Base-by-base conservation (phyloP, 176 grass and related monocot species). In the Thalia dealbata region DNA sequence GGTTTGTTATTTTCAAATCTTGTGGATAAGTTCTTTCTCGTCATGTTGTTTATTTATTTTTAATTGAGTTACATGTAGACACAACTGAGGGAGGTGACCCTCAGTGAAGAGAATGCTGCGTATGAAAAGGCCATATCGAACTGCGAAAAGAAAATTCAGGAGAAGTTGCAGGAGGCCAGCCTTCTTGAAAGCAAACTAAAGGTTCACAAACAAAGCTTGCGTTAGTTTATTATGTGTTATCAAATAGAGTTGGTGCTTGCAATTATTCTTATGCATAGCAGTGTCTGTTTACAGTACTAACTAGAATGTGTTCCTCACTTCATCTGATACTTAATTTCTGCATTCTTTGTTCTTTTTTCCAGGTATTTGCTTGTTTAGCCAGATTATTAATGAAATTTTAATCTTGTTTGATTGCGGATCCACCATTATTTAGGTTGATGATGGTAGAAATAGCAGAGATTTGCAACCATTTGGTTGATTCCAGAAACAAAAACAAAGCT, bases 51-150 rank as follows among this genome's bases (percentile, higher is more conserved):
- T 24, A 58, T 42, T 54, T 73, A 18, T 59, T 42, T 14, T 22
- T 27, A 2, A 25, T 50, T 50, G 15, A 52, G 23, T 30, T 51
- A 71, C 24, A 30, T 50, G 50, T 64, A 96, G 93, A 82, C 89
- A 19, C 85, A 88, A 71, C 82, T 88, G 58, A 87, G 89, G 84
- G 89, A 88, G 66, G 27, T 84, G 56, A 69, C 73, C 26, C 83
- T 92, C 43, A 86, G 86, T 78, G 82, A 88, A 83, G 89, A 96
- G 85, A 92, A 90, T 89, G 64, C 68, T 50, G 87, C 84, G 16
- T 92, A 96, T 35, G 87, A 96, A 80, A 92, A 96, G 77, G 87
- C 89, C 78, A 77, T 96, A 78, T 88, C 84, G 26, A 83, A 88
- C 41, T 96, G 89, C 78, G 76, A 76, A 52, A 87, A 86, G 76